A percentile compares a stretch with the other conserved stretches of the same genome.
Evolutionary conservation across 768 basidiomycete species (phyloP).

Genomic region (Termitomyces heimii): DNA sequence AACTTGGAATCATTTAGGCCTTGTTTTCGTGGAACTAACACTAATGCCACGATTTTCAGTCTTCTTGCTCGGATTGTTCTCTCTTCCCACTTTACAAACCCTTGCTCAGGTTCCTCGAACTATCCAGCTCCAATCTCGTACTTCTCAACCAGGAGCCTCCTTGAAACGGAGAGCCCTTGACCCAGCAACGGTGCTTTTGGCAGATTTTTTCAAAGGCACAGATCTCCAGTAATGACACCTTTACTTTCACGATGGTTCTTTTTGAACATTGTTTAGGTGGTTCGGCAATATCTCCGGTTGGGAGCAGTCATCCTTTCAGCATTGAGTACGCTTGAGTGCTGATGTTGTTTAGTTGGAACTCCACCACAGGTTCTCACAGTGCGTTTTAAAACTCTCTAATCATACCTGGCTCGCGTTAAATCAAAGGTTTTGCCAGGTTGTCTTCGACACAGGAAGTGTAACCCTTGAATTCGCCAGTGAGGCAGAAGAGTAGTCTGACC

Average conservation of each 20-base stretch:
- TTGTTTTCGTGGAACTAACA: background rate
- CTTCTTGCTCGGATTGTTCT: background rate
- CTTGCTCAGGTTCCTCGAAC: conserved; percentile 15
- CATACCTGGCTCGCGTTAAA: background rate
- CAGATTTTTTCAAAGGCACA: conserved; percentile 50
- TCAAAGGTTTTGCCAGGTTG: conserved; percentile 27
- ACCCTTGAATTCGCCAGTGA: conserved; percentile 44
- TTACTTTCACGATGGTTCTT: conserved; percentile 1
- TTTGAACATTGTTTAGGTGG: conserved; percentile 29
- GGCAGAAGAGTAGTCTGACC: conserved; percentile 6
- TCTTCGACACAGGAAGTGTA: conserved; percentile 53
- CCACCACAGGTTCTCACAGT: conserved; percentile 43
- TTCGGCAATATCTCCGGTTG: conserved; percentile 45
- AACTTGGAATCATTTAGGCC: background rate
- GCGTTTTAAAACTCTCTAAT: conserved; percentile 3
- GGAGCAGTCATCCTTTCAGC: background rate
- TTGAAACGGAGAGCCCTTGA: conserved; percentile 29
- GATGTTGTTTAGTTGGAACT: conserved; percentile 35
- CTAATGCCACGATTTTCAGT: background rate
- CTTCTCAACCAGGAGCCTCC: conserved; percentile 8
- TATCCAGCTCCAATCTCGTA: conserved; percentile 17
- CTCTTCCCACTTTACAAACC: conserved; percentile 1
- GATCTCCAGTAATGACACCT: conserved; percentile 43
- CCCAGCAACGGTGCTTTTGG: conserved; percentile 37
- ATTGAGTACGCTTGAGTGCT: background rate